Conservation (phyloP, 1,139 yeast species). For the Debaryomyces subglobosus region DNA sequence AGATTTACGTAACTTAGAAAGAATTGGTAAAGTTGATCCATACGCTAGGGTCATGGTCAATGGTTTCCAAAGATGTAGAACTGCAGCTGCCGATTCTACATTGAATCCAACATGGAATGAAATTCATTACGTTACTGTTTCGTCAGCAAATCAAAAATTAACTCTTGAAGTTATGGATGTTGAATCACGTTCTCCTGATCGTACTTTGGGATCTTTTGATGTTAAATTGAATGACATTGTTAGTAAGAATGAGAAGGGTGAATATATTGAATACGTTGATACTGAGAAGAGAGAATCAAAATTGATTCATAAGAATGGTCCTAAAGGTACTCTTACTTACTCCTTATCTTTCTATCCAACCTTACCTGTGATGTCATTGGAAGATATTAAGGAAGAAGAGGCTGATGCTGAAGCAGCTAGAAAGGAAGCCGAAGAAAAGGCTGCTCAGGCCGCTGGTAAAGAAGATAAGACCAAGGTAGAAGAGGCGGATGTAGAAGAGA, state of each 20-base stretch:
- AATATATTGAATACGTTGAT: slow-evolving; percentile 63
- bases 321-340: slow-evolving; percentile 79
- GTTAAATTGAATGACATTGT: slow-evolving; percentile 69
- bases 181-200: slow-evolving; percentile 73
- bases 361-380: slow-evolving; percentile 73
- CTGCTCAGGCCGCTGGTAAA: slow-evolving; percentile 14
- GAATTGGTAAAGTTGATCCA: slow-evolving; percentile 90
- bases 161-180: slow-evolving; percentile 92
- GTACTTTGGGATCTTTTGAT: slow-evolving; percentile 83
- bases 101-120: slow-evolving; percentile 87
- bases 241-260: slow-evolving; percentile 65
- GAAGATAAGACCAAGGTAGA: slow-evolving; percentile 32
- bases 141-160: slow-evolving; percentile 78
- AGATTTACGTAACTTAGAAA: slow-evolving; percentile 80
- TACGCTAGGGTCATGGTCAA: slow-evolving; percentile 80
- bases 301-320: slow-evolving; percentile 71
- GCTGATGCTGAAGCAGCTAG: slow-evolving; percentile 38
- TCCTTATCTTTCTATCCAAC: slow-evolving; percentile 81
- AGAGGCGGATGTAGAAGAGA: slow-evolving; percentile 25
- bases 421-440: slow-evolving; percentile 28
- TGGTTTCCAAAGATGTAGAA: slow-evolving; percentile 76
- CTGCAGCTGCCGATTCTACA: slow-evolving; percentile 68
- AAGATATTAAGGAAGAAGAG: slow-evolving; percentile 63
- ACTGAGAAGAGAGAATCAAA: slow-evolving; percentile 59
- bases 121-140: slow-evolving; percentile 75